These are phyloP conservation scores for Davidsoniella eucalypti DNA, from an alignment of 2,329 filamentous ascomycete genomes.

Conservation along the genomic window DNA sequence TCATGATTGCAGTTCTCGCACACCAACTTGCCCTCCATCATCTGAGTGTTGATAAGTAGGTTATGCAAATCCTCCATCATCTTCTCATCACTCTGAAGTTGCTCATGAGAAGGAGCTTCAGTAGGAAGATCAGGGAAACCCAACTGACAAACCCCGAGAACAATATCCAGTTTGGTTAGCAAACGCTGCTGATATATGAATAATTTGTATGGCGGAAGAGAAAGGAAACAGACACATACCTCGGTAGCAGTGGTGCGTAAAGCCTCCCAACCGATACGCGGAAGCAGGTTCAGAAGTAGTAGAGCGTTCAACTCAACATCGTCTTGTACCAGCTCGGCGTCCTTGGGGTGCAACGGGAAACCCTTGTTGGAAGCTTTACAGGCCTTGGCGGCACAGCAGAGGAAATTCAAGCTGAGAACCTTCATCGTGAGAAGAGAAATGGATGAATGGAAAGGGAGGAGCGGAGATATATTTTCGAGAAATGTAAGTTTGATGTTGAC, in stretches of 20 bases:
- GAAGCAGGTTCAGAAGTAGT: conserved; percentile 71
- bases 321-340: conserved; percentile 76
- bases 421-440: conserved; percentile 47
- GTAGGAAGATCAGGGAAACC: conserved; percentile 61
- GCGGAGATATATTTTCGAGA: not conserved
- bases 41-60: conserved; percentile 74
- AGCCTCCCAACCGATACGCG: conserved; percentile 76
- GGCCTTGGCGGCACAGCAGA: conserved; percentile 87
- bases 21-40: conserved; percentile 73
- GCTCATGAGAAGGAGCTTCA: conserved; percentile 43
- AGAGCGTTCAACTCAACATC: conserved; percentile 67
- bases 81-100: conserved; percentile 49
- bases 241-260: conserved; percentile 60
- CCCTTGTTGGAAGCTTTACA: conserved; percentile 70
- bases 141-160: conserved; percentile 34
- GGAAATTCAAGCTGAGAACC: conserved; percentile 85
- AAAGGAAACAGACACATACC: conserved; percentile 29
- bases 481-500: not conserved
- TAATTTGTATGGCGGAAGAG: no score
- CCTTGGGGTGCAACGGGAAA: conserved; percentile 82
- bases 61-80: conserved; percentile 63
- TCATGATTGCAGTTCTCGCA: conserved; percentile 87
- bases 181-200: not conserved
- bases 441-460: not conserved
- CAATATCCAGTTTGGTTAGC: not conserved